A percentile compares a stretch with the other conserved stretches of the same genome.
These are phyloP conservation scores for Ilyonectria sp. DNA, from an alignment of 2,329 filamentous ascomycete genomes.

Conservation along the genomic window DNA sequence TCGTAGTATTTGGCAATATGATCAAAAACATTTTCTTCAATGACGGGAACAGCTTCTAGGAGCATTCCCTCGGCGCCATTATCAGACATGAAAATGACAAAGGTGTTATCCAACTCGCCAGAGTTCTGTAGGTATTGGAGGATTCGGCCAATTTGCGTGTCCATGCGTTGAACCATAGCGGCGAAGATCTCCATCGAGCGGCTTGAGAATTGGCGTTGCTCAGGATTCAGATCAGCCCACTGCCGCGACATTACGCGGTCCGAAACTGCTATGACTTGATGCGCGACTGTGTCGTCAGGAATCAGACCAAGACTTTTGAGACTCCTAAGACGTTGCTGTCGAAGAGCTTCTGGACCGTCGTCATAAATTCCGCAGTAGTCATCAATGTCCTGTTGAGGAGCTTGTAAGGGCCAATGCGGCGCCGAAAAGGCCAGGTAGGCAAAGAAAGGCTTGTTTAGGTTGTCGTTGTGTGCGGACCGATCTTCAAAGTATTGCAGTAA, in stretches of 20 bases:
- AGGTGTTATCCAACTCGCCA: conserved; percentile 74
- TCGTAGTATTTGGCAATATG: conserved; percentile 26
- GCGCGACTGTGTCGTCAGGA: conserved; percentile 62
- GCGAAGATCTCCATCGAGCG: conserved; percentile 74
- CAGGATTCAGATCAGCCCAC: conserved; percentile 61
- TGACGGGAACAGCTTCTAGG: conserved; percentile 41
- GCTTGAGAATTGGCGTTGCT: conserved; percentile 63
- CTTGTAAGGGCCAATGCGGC: conserved; percentile 75
- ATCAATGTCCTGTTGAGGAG: conserved; percentile 65
- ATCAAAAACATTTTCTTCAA: conserved; percentile 41
- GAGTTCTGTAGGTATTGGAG: conserved; percentile 68
- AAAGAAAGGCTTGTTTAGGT: conserved; percentile 38
- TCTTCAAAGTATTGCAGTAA: too few species aligned
- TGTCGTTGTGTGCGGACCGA: too few species aligned
- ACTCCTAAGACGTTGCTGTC: conserved; percentile 64
- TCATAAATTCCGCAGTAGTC: conserved; percentile 73
- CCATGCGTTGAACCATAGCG: conserved; percentile 75
- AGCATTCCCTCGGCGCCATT: conserved; percentile 74
- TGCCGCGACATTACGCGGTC: conserved; percentile 54
- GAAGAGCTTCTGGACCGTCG: conserved; percentile 70
- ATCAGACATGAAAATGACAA: conserved; percentile 75
- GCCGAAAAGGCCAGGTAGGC: conserved; percentile 63
- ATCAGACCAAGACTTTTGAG: conserved; percentile 71
- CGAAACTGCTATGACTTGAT: conserved; percentile 57
- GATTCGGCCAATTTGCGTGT: conserved; percentile 71